Evolutionary conservation across 345 rosid species (phyloP), one percentile per base, ranked within the genome.

Genomic region (Salix exigua): DNA sequence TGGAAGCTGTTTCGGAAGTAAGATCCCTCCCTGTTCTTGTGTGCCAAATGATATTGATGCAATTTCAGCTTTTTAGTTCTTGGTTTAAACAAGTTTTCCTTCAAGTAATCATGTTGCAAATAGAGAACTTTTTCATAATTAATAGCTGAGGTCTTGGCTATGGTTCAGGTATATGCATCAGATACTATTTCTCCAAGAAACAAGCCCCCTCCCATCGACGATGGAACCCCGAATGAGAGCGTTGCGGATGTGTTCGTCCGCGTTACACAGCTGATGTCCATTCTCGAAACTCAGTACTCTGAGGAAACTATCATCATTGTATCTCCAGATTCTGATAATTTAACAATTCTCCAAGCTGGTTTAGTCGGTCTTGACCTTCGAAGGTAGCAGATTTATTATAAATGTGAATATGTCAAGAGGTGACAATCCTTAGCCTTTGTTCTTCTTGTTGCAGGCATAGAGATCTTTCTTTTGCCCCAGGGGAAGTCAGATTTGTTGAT

Each of bases 221-320:
- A 94, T 35, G 97, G 97, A 75, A 94, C 98, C n/a, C 97, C 97
- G 8, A 94, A 92, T 66, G 98, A 92, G 84, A 94, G 97, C 67
- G 94, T 90, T 6, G 68, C 90, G 5, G 97, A 91, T 70, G 98
- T 94, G n/a, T 92, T 94, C 4, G 97, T 92, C 70, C 97, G 97
- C 7, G 86, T 92, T 48, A 94, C 94, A 23, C 95, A 94, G 73
- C 92, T 94, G 55, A 94, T 94, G 98, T 92, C 97, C 8, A 92
- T 94, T 82, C 95, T 94, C 1, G 97, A 94, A 86, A 94, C 97
- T 42, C 98, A 91, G 17, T 94, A 91, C 86, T 91, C 98, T 7
- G 90, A 81, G 74, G 91, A 89, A 75, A 94, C 97, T 0, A 66
- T 92, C 19, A 58, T 94, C 12, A 89, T 91, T 28, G 93, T 92